These are phyloP conservation scores for Aquilaria malaccensis DNA, from an alignment of 345 rosid species.

Conservation along the genomic window DNA sequence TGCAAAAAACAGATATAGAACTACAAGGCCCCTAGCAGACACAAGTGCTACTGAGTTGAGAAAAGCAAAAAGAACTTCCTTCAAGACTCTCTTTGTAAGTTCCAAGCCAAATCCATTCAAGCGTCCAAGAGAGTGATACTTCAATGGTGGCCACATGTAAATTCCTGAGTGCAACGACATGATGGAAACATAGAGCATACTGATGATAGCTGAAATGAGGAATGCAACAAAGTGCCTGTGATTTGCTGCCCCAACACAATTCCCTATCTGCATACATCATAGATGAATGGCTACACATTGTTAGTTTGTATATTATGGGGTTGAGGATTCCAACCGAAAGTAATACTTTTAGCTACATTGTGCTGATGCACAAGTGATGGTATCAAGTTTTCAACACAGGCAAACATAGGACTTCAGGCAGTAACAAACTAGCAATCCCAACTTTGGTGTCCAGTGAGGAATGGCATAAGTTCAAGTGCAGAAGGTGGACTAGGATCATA, in stretches of 20 bases:
- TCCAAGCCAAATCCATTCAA: constrained; percentile 13
- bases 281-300: no score
- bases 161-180: constrained; percentile 39
- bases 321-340: no score
- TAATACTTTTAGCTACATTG: no score
- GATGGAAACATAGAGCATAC: constrained; percentile 36
- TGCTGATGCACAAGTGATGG: no score
- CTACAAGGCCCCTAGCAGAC: constrained; percentile 61
- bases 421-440: no score
- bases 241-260: constrained; percentile 89
- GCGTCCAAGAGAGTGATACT: constrained; percentile 9
- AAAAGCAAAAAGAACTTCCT: constrained; percentile 40
- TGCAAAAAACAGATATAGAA: constrained; percentile 65
- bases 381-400: no score
- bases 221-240: constrained; percentile 55
- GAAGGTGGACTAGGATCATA: no score
- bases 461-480: no score
- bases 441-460: no score
- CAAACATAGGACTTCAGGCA: no score
- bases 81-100: constrained; percentile 30
- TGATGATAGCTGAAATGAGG: constrained; percentile 59
- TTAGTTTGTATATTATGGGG: no score
- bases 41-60: constrained; percentile 43
- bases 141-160: constrained; percentile 48
- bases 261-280: constrained; percentile 66